Percentiles rank a stretch among this genome's conserved stretches.
Conservation (phyloP, 164 flowering plant genomes). For the Chimonanthus salicifolius region DNA sequence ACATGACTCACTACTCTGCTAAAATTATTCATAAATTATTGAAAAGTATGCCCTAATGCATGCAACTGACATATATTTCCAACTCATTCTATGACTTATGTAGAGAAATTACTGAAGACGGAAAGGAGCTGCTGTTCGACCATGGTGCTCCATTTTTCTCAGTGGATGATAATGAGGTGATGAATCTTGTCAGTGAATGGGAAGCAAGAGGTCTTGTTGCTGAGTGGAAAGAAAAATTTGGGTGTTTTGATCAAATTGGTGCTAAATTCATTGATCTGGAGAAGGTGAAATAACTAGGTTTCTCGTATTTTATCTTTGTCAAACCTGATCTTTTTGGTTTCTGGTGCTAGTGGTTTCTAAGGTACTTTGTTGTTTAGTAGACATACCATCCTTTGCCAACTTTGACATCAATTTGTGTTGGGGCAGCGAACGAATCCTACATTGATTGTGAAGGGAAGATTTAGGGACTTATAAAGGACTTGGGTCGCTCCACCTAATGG, state of each 20-base stretch:
- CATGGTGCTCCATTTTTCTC: slow-evolving; percentile 78
- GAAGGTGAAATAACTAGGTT: slow-evolving; percentile 27
- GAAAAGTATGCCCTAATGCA: neutral
- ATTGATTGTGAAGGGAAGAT: too few species aligned
- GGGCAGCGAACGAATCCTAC: too few species aligned
- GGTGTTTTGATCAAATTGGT: slow-evolving; percentile 43
- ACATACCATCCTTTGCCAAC: too few species aligned
- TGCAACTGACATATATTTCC: neutral
- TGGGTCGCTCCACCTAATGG: too few species aligned
- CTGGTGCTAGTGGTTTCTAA: too few species aligned
- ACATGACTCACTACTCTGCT: neutral
- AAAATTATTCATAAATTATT: too few species aligned
- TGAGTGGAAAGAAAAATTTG: slow-evolving; percentile 66
- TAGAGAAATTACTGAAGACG: slow-evolving; percentile 71
- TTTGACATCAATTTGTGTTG: too few species aligned
- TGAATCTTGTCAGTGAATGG: slow-evolving; percentile 51
- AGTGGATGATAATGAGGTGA: slow-evolving; percentile 33
- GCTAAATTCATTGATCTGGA: slow-evolving; percentile 35
- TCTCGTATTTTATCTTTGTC: neutral
- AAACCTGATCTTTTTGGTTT: too few species aligned
- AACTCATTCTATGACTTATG: neutral
- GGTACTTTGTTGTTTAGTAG: too few species aligned
- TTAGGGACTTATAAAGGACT: too few species aligned
- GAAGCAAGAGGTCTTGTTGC: slow-evolving; percentile 65
- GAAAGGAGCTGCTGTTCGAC: slow-evolving; percentile 65